phyloP scores from a whole-genome alignment of 495 filamentous ascomycete genomes.

The Saxispiralis lemnorum region DNA sequence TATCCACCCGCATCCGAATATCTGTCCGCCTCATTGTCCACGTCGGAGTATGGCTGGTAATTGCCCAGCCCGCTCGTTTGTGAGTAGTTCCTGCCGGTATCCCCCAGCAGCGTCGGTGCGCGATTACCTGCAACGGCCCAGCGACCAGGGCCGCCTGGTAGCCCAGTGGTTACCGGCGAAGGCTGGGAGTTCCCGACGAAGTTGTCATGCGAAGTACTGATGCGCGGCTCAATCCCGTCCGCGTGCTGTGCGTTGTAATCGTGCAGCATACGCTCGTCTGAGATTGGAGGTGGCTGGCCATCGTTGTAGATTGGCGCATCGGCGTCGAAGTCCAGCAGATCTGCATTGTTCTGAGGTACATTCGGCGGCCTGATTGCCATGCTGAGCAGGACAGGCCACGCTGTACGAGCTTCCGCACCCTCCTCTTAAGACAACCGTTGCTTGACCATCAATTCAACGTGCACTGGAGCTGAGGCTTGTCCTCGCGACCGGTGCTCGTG shows the following conservation, averaged over 20 bases:
- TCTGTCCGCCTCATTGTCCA: conserved; percentile 50
- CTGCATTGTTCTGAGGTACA: conserved; percentile 26
- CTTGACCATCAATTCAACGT: no score
- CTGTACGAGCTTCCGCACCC: background rate
- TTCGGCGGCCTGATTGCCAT: conserved; percentile 58
- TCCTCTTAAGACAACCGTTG: no score
- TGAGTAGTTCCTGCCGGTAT: conserved; percentile 44
- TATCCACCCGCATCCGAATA: conserved; percentile 28
- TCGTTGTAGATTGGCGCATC: conserved; percentile 51
- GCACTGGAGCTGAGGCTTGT: no score
- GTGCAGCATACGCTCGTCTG: conserved; percentile 59
- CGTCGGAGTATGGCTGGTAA: conserved; percentile 78
- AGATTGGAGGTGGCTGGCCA: conserved; percentile 51
- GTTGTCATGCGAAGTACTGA: conserved; percentile 84
- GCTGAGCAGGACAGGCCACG: conserved; percentile 18
- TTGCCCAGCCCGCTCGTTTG: conserved; percentile 72
- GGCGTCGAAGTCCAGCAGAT: conserved; percentile 57
- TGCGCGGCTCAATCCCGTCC: conserved; percentile 45
- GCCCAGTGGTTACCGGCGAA: conserved; percentile 25
- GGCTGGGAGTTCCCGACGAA: conserved; percentile 52
- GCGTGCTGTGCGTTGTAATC: conserved; percentile 50
- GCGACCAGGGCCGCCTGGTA: conserved; percentile 35
- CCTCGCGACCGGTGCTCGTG: no score
- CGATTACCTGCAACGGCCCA: conserved; percentile 1
- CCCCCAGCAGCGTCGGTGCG: conserved; percentile 20